Evolutionary conservation across 2,329 filamentous ascomycete genomes (phyloP).

Genomic region (Monilinia vaccinii-corymbosi): DNA sequence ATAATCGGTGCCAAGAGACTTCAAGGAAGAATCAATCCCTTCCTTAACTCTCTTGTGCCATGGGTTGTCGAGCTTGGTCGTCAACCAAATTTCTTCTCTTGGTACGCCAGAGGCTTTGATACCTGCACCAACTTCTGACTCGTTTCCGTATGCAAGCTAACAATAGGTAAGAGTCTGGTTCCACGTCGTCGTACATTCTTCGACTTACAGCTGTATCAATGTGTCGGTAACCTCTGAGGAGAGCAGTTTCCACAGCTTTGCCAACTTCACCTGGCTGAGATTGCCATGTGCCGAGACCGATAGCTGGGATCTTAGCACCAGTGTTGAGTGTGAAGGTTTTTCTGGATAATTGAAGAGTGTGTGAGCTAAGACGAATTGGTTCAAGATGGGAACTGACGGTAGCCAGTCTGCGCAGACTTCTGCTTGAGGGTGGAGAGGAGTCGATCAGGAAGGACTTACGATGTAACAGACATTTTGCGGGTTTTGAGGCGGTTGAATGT

Average conservation of each 20-base stretch:
- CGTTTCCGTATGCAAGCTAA: slow-evolving; percentile 64
- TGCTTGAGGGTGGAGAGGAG: slow-evolving; percentile 5
- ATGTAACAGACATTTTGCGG: slow-evolving; percentile 25
- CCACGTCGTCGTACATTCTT: slow-evolving; percentile 12
- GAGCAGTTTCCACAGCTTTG: slow-evolving; percentile 60
- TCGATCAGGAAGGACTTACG: slow-evolving; percentile 17
- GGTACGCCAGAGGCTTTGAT: slow-evolving; percentile 59
- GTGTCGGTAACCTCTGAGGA: slow-evolving; percentile 62
- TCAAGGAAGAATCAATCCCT: slow-evolving; percentile 50
- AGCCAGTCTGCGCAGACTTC: slow-evolving; percentile 10
- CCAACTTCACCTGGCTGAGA: slow-evolving; percentile 57
- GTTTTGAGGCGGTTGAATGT: not conserved
- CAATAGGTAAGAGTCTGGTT: slow-evolving; percentile 2
- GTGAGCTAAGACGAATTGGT: slow-evolving; percentile 16
- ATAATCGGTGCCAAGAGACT: slow-evolving; percentile 53
- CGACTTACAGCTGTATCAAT: slow-evolving; percentile 48
- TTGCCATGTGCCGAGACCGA: slow-evolving; percentile 75
- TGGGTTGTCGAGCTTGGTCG: slow-evolving; percentile 76
- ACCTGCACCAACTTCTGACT: slow-evolving; percentile 56
- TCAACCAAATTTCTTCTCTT: slow-evolving; percentile 60
- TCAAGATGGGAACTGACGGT: slow-evolving; percentile 5
- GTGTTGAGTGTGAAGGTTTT: slow-evolving; percentile 63
- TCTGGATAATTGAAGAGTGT: slow-evolving; percentile 17
- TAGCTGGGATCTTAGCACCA: slow-evolving; percentile 66
- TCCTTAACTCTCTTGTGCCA: slow-evolving; percentile 63